These are phyloP conservation scores for Penicillium sp. DNA, from an alignment of 2,329 filamentous ascomycete species.

Conservation along the genomic window DNA sequence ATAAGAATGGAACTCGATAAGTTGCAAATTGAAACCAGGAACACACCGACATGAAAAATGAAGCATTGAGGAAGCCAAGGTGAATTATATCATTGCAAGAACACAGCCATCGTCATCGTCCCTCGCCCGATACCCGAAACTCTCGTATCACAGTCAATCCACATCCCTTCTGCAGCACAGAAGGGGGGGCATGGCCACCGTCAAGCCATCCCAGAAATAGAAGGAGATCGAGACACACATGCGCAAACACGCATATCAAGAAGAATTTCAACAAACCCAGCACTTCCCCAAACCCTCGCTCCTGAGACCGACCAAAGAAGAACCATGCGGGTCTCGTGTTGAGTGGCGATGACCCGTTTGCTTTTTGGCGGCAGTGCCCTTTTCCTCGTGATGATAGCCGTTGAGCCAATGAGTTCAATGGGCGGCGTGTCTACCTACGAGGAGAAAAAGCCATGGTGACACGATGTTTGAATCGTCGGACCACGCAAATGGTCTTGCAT, in stretches of 20 bases:
- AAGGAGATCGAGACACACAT: slow-evolving; percentile 15
- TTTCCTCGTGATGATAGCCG: slow-evolving; percentile 21
- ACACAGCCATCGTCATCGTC: slow-evolving; percentile 7
- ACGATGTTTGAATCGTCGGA: slow-evolving; percentile 17
- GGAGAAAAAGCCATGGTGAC: slow-evolving; percentile 21
- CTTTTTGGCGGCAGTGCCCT: slow-evolving; percentile 4
- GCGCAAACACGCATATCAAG: not conserved
- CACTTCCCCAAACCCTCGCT: not conserved
- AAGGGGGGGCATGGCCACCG: slow-evolving; percentile 10
- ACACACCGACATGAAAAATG: not conserved
- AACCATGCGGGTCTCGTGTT: slow-evolving; percentile 5
- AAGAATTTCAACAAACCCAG: not conserved
- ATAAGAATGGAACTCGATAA: no score
- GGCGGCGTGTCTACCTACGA: slow-evolving; percentile 9
- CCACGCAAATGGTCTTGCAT: slow-evolving; percentile 24
- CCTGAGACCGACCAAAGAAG: slow-evolving; percentile 1
- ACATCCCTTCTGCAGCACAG: slow-evolving; percentile 9
- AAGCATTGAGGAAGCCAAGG: not conserved
- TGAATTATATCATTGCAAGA: slow-evolving; percentile 18
- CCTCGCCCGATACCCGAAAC: slow-evolving; percentile 19
- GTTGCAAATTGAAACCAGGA: not conserved
- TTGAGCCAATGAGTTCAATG: slow-evolving; percentile 15
- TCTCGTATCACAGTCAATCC: slow-evolving; percentile 10
- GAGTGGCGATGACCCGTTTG: slow-evolving; percentile 17
- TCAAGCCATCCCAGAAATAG: slow-evolving; percentile 15